These are phyloP conservation scores for Dissophora globulifera DNA, from an alignment of 192 early-diverging fungal genomes.

Conservation along the genomic window DNA sequence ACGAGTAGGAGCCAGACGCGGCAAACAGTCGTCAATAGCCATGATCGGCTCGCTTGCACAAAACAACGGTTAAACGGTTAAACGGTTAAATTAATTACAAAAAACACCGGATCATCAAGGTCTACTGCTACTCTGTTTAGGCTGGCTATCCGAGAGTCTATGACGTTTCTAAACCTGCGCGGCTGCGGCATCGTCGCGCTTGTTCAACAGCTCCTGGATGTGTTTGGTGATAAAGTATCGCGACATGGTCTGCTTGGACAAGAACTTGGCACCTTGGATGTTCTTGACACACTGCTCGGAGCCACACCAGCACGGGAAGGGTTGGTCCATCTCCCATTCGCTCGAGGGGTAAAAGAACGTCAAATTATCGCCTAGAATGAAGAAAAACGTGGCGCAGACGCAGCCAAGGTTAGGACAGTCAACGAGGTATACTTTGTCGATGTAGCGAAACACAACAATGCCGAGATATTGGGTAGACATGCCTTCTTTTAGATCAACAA, in stretches of 20 bases:
- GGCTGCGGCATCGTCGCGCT: constrained; percentile 22
- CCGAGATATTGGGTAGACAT: too few species aligned
- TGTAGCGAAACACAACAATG: too few species aligned
- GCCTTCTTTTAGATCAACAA: constrained; percentile 58
- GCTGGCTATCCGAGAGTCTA: too few species aligned
- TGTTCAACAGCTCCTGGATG: constrained; percentile 55
- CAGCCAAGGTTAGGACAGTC: too few species aligned
- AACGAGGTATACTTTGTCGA: too few species aligned
- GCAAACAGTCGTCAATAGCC: too few species aligned
- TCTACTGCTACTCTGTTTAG: too few species aligned
- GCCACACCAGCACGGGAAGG: constrained; percentile 69
- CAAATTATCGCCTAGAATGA: constrained; percentile 55
- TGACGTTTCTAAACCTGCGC: background rate
- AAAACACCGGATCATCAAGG: too few species aligned
- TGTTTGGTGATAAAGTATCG: constrained; percentile 59
- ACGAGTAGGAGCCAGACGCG: too few species aligned
- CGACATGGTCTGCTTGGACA: constrained; percentile 52
- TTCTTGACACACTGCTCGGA: constrained; percentile 59
- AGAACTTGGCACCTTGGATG: constrained; percentile 60
- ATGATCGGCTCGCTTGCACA: too few species aligned
- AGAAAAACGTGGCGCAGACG: background rate
- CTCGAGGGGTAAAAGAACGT: constrained; percentile 72
- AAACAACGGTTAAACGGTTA: too few species aligned
- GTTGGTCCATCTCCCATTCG: constrained; percentile 74
- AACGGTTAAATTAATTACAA: too few species aligned